Percentiles rank a stretch among this genome's conserved stretches.
Evolutionary conservation across 768 basidiomycete genomes (phyloP).

Genomic region (Pulveroboletus frians): DNA sequence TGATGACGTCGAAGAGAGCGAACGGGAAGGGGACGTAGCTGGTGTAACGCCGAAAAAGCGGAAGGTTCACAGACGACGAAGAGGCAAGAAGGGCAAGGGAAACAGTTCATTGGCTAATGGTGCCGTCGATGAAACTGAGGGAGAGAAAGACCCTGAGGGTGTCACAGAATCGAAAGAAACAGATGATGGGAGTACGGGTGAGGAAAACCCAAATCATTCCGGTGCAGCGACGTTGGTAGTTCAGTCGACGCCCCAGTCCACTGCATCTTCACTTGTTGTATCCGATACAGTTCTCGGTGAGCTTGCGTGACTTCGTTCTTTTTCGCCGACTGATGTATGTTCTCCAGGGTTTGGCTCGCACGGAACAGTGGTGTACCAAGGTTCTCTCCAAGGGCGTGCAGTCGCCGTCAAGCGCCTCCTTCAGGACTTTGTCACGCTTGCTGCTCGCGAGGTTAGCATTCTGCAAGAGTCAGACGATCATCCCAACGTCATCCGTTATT

Average conservation of each 20-base stretch:
- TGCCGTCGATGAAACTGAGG: constrained; percentile 20
- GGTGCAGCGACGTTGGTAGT: constrained; percentile 20
- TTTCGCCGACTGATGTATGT: constrained; percentile 3
- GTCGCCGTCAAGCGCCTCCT: constrained; percentile 98
- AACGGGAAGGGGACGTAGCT: constrained; percentile 43
- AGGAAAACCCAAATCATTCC: constrained; percentile 12
- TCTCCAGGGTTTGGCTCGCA: constrained; percentile 85
- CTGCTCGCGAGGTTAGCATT: constrained; percentile 87
- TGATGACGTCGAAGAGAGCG: constrained; percentile 53
- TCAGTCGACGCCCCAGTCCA: constrained; percentile 16
- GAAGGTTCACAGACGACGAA: constrained; percentile 35
- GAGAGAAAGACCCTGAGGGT: constrained; percentile 24
- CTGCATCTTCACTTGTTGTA: constrained; percentile 54
- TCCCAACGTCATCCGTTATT: constrained; percentile 97
- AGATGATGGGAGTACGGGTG: constrained; percentile 21
- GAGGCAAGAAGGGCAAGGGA: constrained; percentile 53
- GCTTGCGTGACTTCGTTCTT: constrained; percentile 16
- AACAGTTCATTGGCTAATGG: constrained; percentile 8
- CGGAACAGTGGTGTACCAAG: constrained; percentile 92
- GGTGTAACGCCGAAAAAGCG: constrained; percentile 42
- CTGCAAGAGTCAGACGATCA: constrained; percentile 97
- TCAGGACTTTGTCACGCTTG: constrained; percentile 92
- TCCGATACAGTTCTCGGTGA: constrained; percentile 73
- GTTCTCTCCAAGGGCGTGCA: constrained; percentile 92
- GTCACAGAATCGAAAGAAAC: constrained; percentile 34